Conservation (phyloP, 202 grass and related monocot species). For the Alloteropsis angusta region DNA sequence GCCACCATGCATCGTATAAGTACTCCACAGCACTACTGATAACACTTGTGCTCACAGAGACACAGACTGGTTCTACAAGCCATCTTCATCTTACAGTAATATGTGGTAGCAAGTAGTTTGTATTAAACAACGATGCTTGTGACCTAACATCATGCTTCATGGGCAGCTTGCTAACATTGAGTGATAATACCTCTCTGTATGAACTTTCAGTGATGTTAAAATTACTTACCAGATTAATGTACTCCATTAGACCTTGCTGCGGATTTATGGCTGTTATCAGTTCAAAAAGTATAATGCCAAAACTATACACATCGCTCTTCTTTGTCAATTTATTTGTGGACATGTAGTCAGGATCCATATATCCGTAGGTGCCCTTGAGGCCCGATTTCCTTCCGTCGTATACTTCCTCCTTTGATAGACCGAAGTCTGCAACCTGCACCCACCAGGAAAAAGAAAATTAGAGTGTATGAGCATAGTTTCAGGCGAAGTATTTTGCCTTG, state of each 20-base stretch:
- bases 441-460: conserved; percentile 5
- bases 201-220: not conserved
- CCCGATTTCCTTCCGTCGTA: conserved; percentile 81
- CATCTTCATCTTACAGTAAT: not conserved
- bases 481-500: not conserved
- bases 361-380: conserved; percentile 94
- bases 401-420: conserved; percentile 94
- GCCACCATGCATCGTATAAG: not conserved
- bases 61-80: not conserved
- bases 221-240: conserved; percentile 89
- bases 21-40: not conserved
- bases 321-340: conserved; percentile 92
- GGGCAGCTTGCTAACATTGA: not conserved
- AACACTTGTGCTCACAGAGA: not conserved
- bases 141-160: not conserved
- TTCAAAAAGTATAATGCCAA: conserved; percentile 94
- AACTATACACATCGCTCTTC: conserved; percentile 94
- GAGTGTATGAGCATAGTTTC: not conserved
- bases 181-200: not conserved
- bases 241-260: conserved; percentile 87
- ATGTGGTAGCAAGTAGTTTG: not conserved
- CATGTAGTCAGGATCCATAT: conserved; percentile 99
- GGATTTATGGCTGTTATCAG: conserved; percentile 95
- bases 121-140: not conserved
- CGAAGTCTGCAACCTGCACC: conserved; percentile 88